Conservation (phyloP, 176 grass and related monocot genomes). For the Triticum turgidum region DNA sequence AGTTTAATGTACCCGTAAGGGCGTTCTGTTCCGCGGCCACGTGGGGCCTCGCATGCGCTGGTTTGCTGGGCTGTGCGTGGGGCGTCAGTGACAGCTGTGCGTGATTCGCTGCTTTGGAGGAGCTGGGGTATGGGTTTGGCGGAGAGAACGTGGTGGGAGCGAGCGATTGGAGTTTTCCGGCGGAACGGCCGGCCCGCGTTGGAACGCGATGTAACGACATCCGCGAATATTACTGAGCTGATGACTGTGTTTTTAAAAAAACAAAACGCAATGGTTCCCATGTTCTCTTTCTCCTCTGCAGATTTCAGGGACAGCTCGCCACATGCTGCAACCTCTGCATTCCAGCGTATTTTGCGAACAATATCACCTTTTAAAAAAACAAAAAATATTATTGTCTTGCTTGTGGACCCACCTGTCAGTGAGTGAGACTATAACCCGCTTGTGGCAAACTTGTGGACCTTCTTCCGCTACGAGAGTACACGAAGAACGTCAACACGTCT, state of each 20-base stretch:
- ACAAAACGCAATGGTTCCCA: background rate
- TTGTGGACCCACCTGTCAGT: no score
- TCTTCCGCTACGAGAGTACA: no score
- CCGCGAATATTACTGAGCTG: background rate
- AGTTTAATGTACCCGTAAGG: background rate
- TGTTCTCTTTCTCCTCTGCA: background rate
- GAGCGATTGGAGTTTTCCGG: background rate
- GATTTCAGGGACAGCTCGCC: background rate
- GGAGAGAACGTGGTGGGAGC: conserved; percentile 23
- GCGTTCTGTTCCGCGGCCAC: background rate
- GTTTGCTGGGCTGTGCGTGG: conserved; percentile 9
- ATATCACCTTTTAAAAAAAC: no score
- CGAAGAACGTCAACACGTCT: no score
- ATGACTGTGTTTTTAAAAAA: no score
- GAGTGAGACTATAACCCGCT: no score
- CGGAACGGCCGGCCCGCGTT: background rate
- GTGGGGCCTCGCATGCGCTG: conserved; percentile 17
- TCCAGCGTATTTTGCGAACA: no score
- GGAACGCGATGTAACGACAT: conserved; percentile 13
- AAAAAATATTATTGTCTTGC: no score
- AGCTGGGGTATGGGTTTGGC: background rate
- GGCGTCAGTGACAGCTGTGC: conserved; percentile 1
- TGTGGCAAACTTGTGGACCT: no score
- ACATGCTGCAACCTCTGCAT: no score
- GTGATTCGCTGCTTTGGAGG: background rate